Evolutionary conservation across 345 rosid species (phyloP), one percentile per base, ranked within the genome.

Genomic region (Gossypium turneri): DNA sequence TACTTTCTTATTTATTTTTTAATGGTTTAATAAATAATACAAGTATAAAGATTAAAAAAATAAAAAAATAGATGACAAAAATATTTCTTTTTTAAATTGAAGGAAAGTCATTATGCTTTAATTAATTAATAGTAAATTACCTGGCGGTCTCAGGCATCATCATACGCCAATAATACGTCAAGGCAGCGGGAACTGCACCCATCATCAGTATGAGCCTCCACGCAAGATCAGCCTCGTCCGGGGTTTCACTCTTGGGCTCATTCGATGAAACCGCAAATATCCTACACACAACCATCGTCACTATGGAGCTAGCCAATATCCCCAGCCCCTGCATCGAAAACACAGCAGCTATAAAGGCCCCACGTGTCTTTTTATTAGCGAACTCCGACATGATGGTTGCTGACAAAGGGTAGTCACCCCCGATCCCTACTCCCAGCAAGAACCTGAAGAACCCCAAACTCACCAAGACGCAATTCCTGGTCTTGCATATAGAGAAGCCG

Each of bases 371-470:
- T 85, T 79, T 87, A 75, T 89, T 89, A 0, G 93, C 89, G n/a
- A 85, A 89, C 79, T 89, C 93, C 68, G 91, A 86, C 88, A 89
- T 89, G 75, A 89, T 89, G 11, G 91, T 86, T 1, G 91, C 93
- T 2, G 93, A 89, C 57, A 89, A 75, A 2, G 91, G 93, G 61
- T 89, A 89, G 66, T 89, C 93, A 1, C 93, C 93, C 0, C 93
- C 93, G 19, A 89, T 89, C 3, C 90, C 89, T 1, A 89, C 63
- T 6, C 93, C 93, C 19, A 89, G 70, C 65, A 82, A 50, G 75
- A 87, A 87, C 80, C 93, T 76, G 82, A 85, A 89, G 61, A 87
- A 79, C 50, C 85, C 86, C 10, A 89, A 72, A 55, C 88, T 87
- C 2, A 63, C 59, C 43, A 89, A 76, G 45, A 87, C 93, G 43